These are phyloP conservation scores for Aspergillus fischeri DNA, from an alignment of 2,329 filamentous ascomycete species.

Conservation along the genomic window DNA sequence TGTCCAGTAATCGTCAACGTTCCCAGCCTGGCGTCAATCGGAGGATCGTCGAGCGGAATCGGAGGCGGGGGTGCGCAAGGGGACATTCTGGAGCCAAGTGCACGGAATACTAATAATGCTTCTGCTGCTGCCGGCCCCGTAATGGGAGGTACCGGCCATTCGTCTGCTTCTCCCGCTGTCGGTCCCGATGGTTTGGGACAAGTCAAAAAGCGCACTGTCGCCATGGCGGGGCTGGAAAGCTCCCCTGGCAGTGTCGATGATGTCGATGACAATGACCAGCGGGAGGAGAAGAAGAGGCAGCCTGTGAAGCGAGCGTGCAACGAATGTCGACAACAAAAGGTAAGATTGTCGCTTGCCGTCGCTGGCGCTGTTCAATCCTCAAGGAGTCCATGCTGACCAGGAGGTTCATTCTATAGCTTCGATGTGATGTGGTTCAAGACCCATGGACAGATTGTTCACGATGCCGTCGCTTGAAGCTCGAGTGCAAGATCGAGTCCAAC, in stretches of 20 bases:
- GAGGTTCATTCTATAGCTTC: slow-evolving; percentile 46
- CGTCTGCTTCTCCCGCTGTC: slow-evolving; percentile 18
- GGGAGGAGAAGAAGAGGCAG: slow-evolving; percentile 42
- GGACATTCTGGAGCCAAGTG: slow-evolving; percentile 20
- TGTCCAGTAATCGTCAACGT: slow-evolving; percentile 11
- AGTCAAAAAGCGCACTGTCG: slow-evolving; percentile 42
- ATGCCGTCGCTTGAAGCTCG: slow-evolving; percentile 59
- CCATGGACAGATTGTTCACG: slow-evolving; percentile 60
- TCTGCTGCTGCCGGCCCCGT: slow-evolving; percentile 33
- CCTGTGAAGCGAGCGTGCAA: slow-evolving; percentile 63
- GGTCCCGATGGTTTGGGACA: slow-evolving; percentile 26
- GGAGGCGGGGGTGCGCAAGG: slow-evolving; percentile 32
- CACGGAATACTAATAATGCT: slow-evolving; percentile 29
- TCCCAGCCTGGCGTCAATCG: slow-evolving; percentile 36
- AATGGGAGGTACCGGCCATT: slow-evolving; percentile 33
- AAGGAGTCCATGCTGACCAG: slow-evolving; percentile 3
- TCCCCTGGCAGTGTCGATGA: slow-evolving; percentile 46
- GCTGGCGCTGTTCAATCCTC: background rate
- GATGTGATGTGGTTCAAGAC: slow-evolving; percentile 63
- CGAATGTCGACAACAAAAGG: slow-evolving; percentile 67
- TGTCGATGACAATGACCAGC: slow-evolving; percentile 40
- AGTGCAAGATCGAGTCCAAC: slow-evolving; percentile 64
- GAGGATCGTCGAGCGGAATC: slow-evolving; percentile 30
- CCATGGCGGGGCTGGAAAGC: slow-evolving; percentile 43
- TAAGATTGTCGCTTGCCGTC: slow-evolving; percentile 29